Conservation (phyloP, 257 asterid species). For the Buddleja alternifolia region DNA sequence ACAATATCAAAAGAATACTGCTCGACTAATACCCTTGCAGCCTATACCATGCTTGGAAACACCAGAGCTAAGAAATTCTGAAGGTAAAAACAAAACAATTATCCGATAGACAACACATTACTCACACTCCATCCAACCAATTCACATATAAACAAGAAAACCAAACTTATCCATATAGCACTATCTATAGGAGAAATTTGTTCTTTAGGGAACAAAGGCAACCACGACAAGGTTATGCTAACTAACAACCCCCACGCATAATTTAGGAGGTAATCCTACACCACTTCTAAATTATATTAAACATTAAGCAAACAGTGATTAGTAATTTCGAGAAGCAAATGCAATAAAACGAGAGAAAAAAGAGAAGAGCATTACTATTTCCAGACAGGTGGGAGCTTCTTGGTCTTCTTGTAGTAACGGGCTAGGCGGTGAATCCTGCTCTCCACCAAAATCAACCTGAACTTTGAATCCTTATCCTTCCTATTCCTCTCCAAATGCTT, state of each 20-base stretch:
- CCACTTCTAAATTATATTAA: neutral
- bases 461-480: constrained; percentile 56
- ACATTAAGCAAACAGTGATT: neutral
- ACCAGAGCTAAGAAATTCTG: too few species aligned
- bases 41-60: too few species aligned
- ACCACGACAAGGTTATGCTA: neutral
- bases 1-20: too few species aligned
- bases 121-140: too few species aligned
- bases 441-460: constrained; percentile 55
- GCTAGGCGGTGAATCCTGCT: constrained; percentile 61
- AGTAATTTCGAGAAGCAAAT: neutral
- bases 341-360: neutral
- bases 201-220: neutral
- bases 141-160: neutral
- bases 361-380: constrained; percentile 43
- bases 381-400: constrained; percentile 66
- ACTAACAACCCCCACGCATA: neutral
- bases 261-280: neutral
- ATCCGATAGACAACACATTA: too few species aligned
- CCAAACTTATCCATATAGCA: neutral
- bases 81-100: too few species aligned
- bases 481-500: constrained; percentile 63
- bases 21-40: too few species aligned
- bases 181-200: neutral
- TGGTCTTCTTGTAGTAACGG: constrained; percentile 57